phyloP scores from a whole-genome alignment of 2,329 filamentous ascomycete species.

The Fusarium nodosum region DNA sequence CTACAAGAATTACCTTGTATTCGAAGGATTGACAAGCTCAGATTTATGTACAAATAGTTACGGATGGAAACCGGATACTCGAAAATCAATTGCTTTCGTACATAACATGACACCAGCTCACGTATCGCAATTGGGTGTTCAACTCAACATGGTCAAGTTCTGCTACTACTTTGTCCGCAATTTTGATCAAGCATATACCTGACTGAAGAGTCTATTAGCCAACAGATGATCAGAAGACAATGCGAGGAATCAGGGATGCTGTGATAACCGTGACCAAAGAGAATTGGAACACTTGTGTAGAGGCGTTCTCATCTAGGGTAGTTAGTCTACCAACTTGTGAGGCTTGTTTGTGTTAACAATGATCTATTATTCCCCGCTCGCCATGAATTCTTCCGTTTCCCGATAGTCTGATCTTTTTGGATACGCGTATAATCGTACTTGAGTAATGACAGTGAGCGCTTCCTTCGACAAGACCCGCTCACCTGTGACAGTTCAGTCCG shows the following conservation, averaged over 20 bases:
- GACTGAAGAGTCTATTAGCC: not conserved
- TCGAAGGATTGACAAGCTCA: not conserved
- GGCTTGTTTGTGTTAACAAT: not conserved
- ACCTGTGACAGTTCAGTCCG: slow-evolving; percentile 44
- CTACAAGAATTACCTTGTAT: not conserved
- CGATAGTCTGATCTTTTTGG: slow-evolving; percentile 26
- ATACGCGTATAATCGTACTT: not conserved
- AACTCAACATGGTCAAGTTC: no score
- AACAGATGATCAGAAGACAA: not conserved
- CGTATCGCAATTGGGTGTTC: no score
- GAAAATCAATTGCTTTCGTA: slow-evolving; percentile 15
- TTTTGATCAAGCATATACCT: not conserved
- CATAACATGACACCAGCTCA: not conserved
- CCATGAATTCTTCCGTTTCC: slow-evolving; percentile 9
- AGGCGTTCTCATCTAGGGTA: not conserved
- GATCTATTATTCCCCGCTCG: not conserved
- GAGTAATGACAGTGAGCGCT: not conserved
- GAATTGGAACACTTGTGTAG: not conserved
- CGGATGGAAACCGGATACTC: slow-evolving; percentile 10
- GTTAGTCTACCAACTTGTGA: not conserved
- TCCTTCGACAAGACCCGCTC: slow-evolving; percentile 32
- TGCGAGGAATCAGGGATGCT: not conserved
- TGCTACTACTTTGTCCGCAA: no score
- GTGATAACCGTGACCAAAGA: no score
- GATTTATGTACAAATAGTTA: slow-evolving; percentile 18